Evolutionary conservation across 305 asterid species (phyloP).

Genomic region (Fraxinus paxiana): DNA sequence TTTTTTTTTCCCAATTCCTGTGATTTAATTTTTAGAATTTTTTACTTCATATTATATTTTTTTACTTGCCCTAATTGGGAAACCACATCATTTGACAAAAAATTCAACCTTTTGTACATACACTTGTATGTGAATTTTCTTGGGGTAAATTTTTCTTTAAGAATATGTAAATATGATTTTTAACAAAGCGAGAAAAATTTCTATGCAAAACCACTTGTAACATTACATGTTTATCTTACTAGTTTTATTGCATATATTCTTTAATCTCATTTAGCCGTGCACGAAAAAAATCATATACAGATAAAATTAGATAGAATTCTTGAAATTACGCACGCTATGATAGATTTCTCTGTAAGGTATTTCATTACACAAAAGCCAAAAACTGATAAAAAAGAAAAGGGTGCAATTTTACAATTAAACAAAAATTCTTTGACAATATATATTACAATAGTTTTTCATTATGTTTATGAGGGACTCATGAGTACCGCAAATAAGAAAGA

Average conservation of each 20-base stretch:
- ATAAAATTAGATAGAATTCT: background rate
- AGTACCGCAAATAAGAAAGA: background rate
- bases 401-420: background rate
- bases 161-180: too few species aligned
- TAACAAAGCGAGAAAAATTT: too few species aligned
- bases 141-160: too few species aligned
- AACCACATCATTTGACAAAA: too few species aligned
- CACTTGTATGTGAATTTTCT: background rate
- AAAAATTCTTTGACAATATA: background rate
- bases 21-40: background rate
- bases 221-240: background rate
- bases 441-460: too few species aligned
- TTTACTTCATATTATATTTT: background rate
- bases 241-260: background rate
- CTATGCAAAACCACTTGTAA: background rate
- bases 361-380: too few species aligned
- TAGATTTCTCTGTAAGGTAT: background rate
- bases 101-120: too few species aligned
- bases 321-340: background rate
- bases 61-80: too few species aligned
- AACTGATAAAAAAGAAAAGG: too few species aligned
- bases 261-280: background rate
- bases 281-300: background rate
- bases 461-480: background rate
- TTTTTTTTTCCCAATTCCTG: background rate